Percentiles rank a stretch among this genome's conserved stretches.
These are phyloP conservation scores for Tricholoma furcatifolium DNA, from an alignment of 768 basidiomycete genomes.

Conservation along the genomic window DNA sequence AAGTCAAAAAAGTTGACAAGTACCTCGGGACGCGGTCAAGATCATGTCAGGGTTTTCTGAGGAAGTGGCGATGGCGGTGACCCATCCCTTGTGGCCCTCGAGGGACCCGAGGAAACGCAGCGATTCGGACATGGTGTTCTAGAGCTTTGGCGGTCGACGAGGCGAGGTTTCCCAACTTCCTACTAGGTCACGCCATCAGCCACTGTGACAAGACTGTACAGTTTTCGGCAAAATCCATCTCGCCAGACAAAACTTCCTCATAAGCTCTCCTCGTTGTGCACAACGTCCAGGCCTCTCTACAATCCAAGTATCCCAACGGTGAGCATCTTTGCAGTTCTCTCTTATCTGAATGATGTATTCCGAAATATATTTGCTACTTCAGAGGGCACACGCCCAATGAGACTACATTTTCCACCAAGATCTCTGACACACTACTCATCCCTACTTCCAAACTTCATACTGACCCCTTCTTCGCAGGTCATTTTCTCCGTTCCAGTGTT, in stretches of 20 bases:
- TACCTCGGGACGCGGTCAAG: slow-evolving; percentile 96
- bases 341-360: slow-evolving; percentile 33
- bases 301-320: neutral
- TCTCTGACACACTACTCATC: slow-evolving; percentile 61
- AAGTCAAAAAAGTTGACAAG: slow-evolving; percentile 15
- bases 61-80: slow-evolving; percentile 97
- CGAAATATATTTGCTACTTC: slow-evolving; percentile 86
- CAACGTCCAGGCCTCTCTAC: neutral
- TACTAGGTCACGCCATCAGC: slow-evolving; percentile 48
- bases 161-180: slow-evolving; percentile 25
- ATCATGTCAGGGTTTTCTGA: slow-evolving; percentile 99
- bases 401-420: slow-evolving; percentile 78
- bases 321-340: neutral
- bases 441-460: neutral
- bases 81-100: slow-evolving; percentile 94
- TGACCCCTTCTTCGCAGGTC: too few relatives aligned
- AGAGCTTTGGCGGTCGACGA: slow-evolving; percentile 31
- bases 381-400: slow-evolving; percentile 72
- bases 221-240: slow-evolving; percentile 39
- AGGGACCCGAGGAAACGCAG: slow-evolving; percentile 90
- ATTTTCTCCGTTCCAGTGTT: too few relatives aligned
- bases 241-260: slow-evolving; percentile 7
- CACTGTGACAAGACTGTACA: slow-evolving; percentile 67
- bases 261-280: neutral
- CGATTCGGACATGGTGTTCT: slow-evolving; percentile 71